Base-by-base conservation (phyloP, 805 yeast species). In the Sugiyamaella floridensis region DNA sequence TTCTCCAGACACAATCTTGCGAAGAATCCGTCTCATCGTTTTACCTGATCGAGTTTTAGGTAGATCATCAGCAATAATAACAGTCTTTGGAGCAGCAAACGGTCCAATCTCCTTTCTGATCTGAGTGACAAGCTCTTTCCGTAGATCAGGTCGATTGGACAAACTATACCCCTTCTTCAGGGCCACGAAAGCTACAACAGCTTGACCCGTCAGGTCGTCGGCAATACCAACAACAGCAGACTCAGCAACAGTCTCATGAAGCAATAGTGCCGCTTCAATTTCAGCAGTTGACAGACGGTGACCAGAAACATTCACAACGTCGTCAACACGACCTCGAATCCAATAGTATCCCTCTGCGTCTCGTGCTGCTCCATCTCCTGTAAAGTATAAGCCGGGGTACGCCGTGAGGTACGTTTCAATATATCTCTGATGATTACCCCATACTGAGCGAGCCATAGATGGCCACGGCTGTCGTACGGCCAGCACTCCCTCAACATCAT, bases 41-140 rank as follows among this genome's bases (percentile, higher is more conserved):
- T 93, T 93, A 63, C 99, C 99, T 10, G 97, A 89, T 75, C 99
- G 83, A 20, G 99, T 93, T 80, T 92, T 93, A 73, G 99, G 99
- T 70, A 93, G 80, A 67, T 93, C 98, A 55, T 82, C 84, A 52
- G 92, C 95, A 55, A 90, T 73, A 62, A 85, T 75, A 54, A 90
- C 83, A 54, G 83, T 75, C 72, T 90, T 90, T 66, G 99, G 99
- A 53, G 98, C 95, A 18, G 99, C 99, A 72, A 89, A 89, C 47
- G 82, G 82, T 45, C 96, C 96, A 69, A 89, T 89, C 65, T 85
- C 89, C 69, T 87, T 85, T 71, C 99, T 82, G 48, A 93, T 97
- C 57, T 89, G 88, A 71, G 89, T 74, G 54, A 89, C 79, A 58
- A 95, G 81, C 68, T 86, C 89, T 70, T 81, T 62, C 81, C 82